Base-by-base conservation (phyloP, 805 yeast genomes). In the Candida easanensis region DNA sequence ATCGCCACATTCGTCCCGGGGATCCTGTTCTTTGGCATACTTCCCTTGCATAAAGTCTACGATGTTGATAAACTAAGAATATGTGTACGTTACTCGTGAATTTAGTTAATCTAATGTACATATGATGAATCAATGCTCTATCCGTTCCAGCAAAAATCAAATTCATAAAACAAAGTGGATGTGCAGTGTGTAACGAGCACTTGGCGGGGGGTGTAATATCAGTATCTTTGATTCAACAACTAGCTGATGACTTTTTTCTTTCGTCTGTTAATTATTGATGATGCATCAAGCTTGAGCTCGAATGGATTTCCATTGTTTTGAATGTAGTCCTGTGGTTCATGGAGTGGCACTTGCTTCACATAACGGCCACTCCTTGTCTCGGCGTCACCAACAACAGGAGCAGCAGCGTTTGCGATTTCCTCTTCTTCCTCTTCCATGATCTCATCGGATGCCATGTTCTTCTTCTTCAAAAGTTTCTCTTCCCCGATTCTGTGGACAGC, bases 401-500 rank as follows among this genome's bases (percentile, higher is more conserved):
- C 33, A 2, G 35, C 19, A 3, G 38, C 36, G 5, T 44, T 33
- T 8, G 39, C 41, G 17, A 52, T 45, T 5, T 38, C 51, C 25
- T 56, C 57, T 27, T 58, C 62, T 20, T 56, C 62, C 30, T 58
- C 62, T 31, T 57, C 61, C n/a, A 52, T 34, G 18, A 58, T 51
- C 19, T 42, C 40, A 6, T 36, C 36, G 5, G 27, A 27, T 3
- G 31, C 35, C 27, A 44, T 8, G 16, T 40, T 44, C 22, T 38
- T 44, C 30, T 44, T 46, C 28, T 52, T 52, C 4, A 49, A 26
- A 9, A 52, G 32, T 19, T 52, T 53, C 26, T 54, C 58, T 33
- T 57, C 62, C 1, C 62, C 63, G 20, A 52, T 52, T 55, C 96
- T 79, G 58, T 87, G 91, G 15, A 88, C 88, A 5, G 95, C 95